Percentiles rank a stretch among this genome's conserved stretches.
Conservation (phyloP, 2,329 filamentous ascomycete species). For the Ilyonectria destructans region DNA sequence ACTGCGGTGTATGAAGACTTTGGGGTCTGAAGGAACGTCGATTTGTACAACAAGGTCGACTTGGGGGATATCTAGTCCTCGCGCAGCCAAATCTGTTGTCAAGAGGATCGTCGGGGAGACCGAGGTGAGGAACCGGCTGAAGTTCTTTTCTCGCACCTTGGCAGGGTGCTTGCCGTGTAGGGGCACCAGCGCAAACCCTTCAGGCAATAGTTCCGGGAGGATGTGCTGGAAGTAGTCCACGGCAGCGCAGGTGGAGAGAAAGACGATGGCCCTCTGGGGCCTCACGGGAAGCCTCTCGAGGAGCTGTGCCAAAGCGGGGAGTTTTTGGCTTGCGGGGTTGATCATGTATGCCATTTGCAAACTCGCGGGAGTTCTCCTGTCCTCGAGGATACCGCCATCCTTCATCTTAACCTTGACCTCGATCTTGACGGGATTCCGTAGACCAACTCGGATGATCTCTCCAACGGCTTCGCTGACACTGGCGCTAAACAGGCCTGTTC, state of each 20-base stretch:
- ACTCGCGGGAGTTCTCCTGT: conserved; percentile 91
- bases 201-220: conserved; percentile 80
- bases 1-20: conserved; percentile 94
- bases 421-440: conserved; percentile 95
- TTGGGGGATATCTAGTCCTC: conserved; percentile 91
- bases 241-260: conserved; percentile 92
- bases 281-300: conserved; percentile 79
- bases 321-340: conserved; percentile 83
- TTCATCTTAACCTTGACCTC: conserved; percentile 90
- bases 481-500: conserved; percentile 95
- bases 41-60: conserved; percentile 94
- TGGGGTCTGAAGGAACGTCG: conserved; percentile 87
- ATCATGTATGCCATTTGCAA: conserved; percentile 92
- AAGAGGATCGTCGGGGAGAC: conserved; percentile 85
- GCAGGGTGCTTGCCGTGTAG: conserved; percentile 94
- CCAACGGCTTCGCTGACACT: conserved; percentile 96
- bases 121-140: conserved; percentile 83
- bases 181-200: conserved; percentile 80
- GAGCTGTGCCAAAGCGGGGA: conserved; percentile 81
- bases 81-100: conserved; percentile 92
- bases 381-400: conserved; percentile 78
- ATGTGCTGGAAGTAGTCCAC: conserved; percentile 95
- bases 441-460: conserved; percentile 91
- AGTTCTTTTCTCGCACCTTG: conserved; percentile 91
- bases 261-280: conserved; percentile 90